Evolutionary conservation across 192 early-diverging fungal species (phyloP).

Genomic region (Coemansia erecta): DNA sequence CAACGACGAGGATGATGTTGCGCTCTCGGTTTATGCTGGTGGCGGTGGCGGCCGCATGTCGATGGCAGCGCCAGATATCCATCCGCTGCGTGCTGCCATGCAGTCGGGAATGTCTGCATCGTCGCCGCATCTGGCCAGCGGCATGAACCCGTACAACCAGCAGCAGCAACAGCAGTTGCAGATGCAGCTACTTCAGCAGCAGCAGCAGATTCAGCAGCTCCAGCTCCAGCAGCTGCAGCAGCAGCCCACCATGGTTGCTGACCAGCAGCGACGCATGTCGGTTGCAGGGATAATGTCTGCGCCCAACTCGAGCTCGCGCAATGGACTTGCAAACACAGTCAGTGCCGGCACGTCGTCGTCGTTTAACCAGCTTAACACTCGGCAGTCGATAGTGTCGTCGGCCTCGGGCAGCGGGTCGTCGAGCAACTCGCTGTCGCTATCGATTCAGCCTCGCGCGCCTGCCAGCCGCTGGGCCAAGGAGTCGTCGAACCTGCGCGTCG

Average conservation of each 20-base stretch:
- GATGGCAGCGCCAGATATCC: conserved; percentile 42
- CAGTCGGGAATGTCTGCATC: conserved; percentile 53
- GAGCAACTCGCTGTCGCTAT: conserved; percentile 34
- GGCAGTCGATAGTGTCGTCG: conserved; percentile 49
- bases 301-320: conserved; percentile 8
- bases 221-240: conserved; percentile 26
- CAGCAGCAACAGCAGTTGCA: conserved; percentile 22
- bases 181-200: conserved; percentile 18
- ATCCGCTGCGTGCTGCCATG: conserved; percentile 54
- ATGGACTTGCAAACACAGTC: conserved; percentile 14
- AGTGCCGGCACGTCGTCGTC: conserved; percentile 17
- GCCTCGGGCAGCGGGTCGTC: conserved; percentile 45
- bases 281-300: conserved; percentile 10
- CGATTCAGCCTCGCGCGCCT: conserved; percentile 35
- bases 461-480: conserved; percentile 54
- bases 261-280: conserved; percentile 49
- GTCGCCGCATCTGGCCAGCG: conserved; percentile 41
- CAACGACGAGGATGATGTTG: conserved; percentile 46
- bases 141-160: conserved; percentile 23
- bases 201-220: conserved; percentile 31
- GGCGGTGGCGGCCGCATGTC: conserved; percentile 30
- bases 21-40: conserved; percentile 37
- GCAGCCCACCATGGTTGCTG: conserved; percentile 8
- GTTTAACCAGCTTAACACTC: conserved; percentile 32
- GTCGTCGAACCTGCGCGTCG: conserved; percentile 38